phyloP scores from a whole-genome alignment of 2,329 filamentous ascomycete species.

The Fusarium udum region DNA sequence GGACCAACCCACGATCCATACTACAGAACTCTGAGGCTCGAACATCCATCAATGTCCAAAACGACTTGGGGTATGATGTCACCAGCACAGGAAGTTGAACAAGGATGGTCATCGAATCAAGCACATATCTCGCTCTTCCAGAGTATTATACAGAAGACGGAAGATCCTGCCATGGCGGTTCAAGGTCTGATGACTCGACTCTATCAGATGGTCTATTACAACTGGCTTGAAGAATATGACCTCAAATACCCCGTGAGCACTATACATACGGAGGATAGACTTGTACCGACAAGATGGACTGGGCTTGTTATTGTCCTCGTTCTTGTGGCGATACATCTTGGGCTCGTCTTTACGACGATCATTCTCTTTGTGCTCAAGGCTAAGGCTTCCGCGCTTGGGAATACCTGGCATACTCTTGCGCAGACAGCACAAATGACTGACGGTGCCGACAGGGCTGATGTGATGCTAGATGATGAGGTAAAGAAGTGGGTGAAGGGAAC shows the following conservation, averaged over 20 bases:
- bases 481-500: not conserved
- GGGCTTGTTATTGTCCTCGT: not conserved
- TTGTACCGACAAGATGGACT: not conserved
- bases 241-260: not conserved
- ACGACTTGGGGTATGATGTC: not conserved
- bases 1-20: not conserved
- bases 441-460: not conserved
- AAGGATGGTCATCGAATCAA: not conserved
- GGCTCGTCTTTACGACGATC: not conserved
- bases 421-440: not conserved
- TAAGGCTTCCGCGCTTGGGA: not conserved
- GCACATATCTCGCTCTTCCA: not conserved
- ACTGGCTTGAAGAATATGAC: not conserved
- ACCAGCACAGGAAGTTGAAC: not conserved
- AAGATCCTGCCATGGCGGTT: not conserved
- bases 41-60: not conserved
- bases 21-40: not conserved
- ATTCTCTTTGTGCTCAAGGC: not conserved
- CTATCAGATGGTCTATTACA: not conserved
- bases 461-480: not conserved
- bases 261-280: not conserved
- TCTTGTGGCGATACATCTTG: not conserved
- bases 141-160: not conserved
- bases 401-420: not conserved
- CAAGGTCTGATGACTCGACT: not conserved